Evolutionary conservation across 169 alveolate genomes (phyloP), one percentile per base, ranked within the genome.

Genomic region (Plasmodium cynomolgi): DNA sequence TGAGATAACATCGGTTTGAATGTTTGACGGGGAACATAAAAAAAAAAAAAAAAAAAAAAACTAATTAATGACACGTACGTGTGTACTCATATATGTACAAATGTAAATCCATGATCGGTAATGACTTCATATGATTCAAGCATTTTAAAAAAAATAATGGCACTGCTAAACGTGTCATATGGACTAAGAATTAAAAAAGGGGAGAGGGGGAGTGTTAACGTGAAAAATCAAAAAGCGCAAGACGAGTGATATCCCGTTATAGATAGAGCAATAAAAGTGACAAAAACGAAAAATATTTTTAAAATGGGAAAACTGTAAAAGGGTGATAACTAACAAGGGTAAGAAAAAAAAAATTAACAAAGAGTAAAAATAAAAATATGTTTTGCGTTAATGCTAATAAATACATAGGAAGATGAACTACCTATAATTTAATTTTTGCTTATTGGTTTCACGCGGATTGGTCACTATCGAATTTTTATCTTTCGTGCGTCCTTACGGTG

Each of bases 31-130:
- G 17, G 58, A 13, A 80, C 84, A 41, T 50, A 13, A 47, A 79
- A 79, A 20, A 79, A 79, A 79, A 79, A 79, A 79, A 79, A n/a
- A 79, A 79, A 37, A 80, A 80, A 41, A 68, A 23, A 58, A 39
- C 44, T 33, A 75, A 75, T 75, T 39, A 75, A 75, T 15, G 62
- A 33, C 29, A 75, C 44, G 34, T 75, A 20, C 33, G 20, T 75
- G 23, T 75, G 39, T 74, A 74, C 20, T 3, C n/a, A 74, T 31
- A 26, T 7, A 20, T 62, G 77, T 68, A 68, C 37, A 20, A 23
- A 26, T 68, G 77, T 23, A 29, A 68, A 68, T 68, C 13, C 37
- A 68, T 68, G n/a, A 68, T 17, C 5, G n/a, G 15, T 1, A 68
- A 68, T 68, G 41, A 26, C 13, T 9, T 26, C 31, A 68, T 68